Conservation (phyloP, 805 yeast genomes). For the Ogataea pini region DNA sequence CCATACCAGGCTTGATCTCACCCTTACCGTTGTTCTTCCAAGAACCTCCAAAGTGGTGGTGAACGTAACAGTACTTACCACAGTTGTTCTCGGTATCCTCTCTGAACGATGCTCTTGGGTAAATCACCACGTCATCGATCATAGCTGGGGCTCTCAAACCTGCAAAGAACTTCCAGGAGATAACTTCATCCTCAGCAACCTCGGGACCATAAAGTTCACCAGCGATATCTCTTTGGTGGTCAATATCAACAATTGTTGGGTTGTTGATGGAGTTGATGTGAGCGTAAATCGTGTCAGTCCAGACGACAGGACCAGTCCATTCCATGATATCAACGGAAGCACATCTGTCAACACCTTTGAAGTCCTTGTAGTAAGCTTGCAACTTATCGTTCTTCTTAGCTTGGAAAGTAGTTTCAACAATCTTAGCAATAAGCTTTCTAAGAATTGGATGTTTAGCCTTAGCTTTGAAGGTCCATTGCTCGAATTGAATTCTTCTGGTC, state of each 20-base stretch:
- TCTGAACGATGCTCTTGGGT: slow-evolving; percentile 37
- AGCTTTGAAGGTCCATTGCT: slow-evolving; percentile 62
- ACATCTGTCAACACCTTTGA: slow-evolving; percentile 39
- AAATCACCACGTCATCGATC: slow-evolving; percentile 37
- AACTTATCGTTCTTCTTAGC: slow-evolving; percentile 37
- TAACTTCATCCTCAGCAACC: slow-evolving; percentile 26
- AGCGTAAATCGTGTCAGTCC: slow-evolving; percentile 72
- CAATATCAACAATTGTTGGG: slow-evolving; percentile 37
- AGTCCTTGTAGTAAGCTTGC: slow-evolving; percentile 38
- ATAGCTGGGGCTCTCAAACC: slow-evolving; percentile 37
- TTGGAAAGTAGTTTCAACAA: slow-evolving; percentile 51
- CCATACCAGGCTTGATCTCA: slow-evolving; percentile 37
- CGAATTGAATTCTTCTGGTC: slow-evolving; percentile 57
- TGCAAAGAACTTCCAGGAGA: slow-evolving; percentile 37
- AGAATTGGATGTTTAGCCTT: slow-evolving; percentile 63
- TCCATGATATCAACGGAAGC: slow-evolving; percentile 53
- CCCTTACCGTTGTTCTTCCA: slow-evolving; percentile 39
- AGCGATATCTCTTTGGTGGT: slow-evolving; percentile 31
- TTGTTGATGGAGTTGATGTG: slow-evolving; percentile 52
- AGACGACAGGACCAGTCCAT: slow-evolving; percentile 80
- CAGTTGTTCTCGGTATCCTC: slow-evolving; percentile 37
- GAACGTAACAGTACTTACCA: slow-evolving; percentile 37
- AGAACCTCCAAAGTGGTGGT: slow-evolving; percentile 39
- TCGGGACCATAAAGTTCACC: slow-evolving; percentile 37
- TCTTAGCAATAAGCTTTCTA: slow-evolving; percentile 52